Base-by-base conservation (phyloP, 495 filamentous ascomycete species). In the Penicillium antarcticum region DNA sequence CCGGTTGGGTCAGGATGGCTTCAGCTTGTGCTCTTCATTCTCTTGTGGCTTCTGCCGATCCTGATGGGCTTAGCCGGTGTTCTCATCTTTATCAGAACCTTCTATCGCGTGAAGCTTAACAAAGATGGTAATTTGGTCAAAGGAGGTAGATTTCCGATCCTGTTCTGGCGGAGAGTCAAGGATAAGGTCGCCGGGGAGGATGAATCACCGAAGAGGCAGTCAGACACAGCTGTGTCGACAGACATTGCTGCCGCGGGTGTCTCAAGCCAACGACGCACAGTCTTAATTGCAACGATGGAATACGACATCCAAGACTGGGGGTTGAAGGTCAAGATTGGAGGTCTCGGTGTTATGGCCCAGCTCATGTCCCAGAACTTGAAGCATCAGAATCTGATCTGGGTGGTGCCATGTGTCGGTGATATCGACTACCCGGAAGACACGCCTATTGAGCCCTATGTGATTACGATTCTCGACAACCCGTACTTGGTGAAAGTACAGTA, bases 241-340 rank as follows among this genome's bases (percentile, higher is more conserved):
- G 42, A 18, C 24, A 52, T 58, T 31, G 49, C 49, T 16, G n/a
- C 46, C 14, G 55, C 50, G 14, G 58, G 55, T 1, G 52, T 40
- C 13, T 24, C 26, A 18, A 43, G 51, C 11, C 44, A 53, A 31
- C 73, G 79, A 17, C 83, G 78, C 6, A 80, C 75, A 18, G 78
- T 84, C 5, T 70, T 87, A 14, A 83, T 86, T 42, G 82, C 82
- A n/a, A 86, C 82, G 29, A 83, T 87, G 78, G 84, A 86, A 61
- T 87, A 86, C 63, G 80, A 85, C 55, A 86, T 87, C 50, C 80
- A 85, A 46, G 84, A 86, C 58, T 86, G 83, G 75, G 68, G 60
- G 4, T 82, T 87, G 60, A 87, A 86, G 64, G 78, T 87, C 64
- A 87, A 87, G 66, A 87, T 87, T 46, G 84, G 84, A 53, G 84